A percentile compares a stretch with the other conserved stretches of the same genome.
Conservation (phyloP, 1,139 yeast species). For the Kluyveromyces sp. region DNA sequence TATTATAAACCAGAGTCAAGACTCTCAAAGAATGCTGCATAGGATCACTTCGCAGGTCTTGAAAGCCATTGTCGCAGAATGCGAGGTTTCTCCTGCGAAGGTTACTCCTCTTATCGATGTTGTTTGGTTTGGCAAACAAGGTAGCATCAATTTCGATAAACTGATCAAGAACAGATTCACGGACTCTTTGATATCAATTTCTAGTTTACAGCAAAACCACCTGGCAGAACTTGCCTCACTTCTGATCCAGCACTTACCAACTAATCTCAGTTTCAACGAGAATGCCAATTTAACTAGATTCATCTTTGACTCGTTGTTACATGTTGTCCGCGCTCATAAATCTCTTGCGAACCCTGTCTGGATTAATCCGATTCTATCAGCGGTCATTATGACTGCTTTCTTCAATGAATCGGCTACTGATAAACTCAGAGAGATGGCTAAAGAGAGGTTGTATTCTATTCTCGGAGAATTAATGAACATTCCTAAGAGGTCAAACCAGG, state of each 20-base stretch:
- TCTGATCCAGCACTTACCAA: constrained; percentile 12
- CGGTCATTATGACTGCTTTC: constrained; percentile 50
- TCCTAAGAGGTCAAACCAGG: constrained; percentile 23
- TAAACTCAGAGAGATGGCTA: constrained; percentile 38
- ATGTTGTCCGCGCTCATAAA: constrained; percentile 48
- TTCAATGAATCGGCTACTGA: constrained; percentile 33
- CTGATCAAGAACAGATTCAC: constrained; percentile 68
- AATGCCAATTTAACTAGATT: constrained; percentile 48
- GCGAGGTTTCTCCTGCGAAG: constrained; percentile 35
- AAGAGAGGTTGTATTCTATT: constrained; percentile 59
- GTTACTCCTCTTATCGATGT: constrained; percentile 44
- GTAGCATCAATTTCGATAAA: constrained; percentile 70
- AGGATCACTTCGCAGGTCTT: constrained; percentile 56
- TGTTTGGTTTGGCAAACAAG: constrained; percentile 43
- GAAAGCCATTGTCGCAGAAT: constrained; percentile 36
- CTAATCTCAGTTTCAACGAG: constrained; percentile 14
- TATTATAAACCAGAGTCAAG: constrained; percentile 69
- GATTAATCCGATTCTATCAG: constrained; percentile 44
- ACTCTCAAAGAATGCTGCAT: constrained; percentile 57
- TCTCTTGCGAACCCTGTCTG: constrained; percentile 31
- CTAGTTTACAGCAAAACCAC: constrained; percentile 20
- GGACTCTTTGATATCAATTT: constrained; percentile 40
- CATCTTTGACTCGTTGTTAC: constrained; percentile 60
- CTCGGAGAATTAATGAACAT: constrained; percentile 50
- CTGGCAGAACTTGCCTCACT: constrained; percentile 28